phyloP scores from a whole-genome alignment of 768 basidiomycete species.

The Podaxis pistillaris region DNA sequence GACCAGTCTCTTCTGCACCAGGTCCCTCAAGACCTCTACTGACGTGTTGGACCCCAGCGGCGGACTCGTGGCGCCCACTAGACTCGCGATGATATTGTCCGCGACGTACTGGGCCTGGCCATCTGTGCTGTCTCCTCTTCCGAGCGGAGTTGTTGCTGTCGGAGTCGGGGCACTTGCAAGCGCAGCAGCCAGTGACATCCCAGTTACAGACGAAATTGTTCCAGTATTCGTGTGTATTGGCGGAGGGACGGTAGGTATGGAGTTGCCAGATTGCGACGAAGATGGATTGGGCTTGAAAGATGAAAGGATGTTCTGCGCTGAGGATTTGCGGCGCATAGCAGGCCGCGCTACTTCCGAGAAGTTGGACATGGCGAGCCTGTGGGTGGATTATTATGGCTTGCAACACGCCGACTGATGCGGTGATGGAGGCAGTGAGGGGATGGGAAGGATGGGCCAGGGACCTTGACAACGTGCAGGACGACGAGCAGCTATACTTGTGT shows the following conservation, averaged over 20 bases:
- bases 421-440: slow-evolving; percentile 2
- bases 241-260: slow-evolving; percentile 33
- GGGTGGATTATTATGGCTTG: background rate
- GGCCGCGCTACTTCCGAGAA: slow-evolving; percentile 46
- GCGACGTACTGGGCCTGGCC: slow-evolving; percentile 50
- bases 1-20: slow-evolving; percentile 81
- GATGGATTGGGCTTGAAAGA: slow-evolving; percentile 56
- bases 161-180: slow-evolving; percentile 38
- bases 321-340: slow-evolving; percentile 79
- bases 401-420: background rate
- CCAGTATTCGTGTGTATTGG: slow-evolving; percentile 28
- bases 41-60: slow-evolving; percentile 63
- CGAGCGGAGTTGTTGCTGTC: slow-evolving; percentile 36
- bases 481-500: slow-evolving; percentile 14
- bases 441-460: background rate
- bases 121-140: slow-evolving; percentile 63
- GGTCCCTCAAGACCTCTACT: slow-evolving; percentile 74
- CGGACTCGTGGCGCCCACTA: slow-evolving; percentile 40
- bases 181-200: slow-evolving; percentile 34
- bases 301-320: slow-evolving; percentile 78
- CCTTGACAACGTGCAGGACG: slow-evolving; percentile 12
- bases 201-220: slow-evolving; percentile 24
- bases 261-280: slow-evolving; percentile 27
- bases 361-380: slow-evolving; percentile 33
- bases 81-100: slow-evolving; percentile 34